Percentiles rank a stretch among this genome's conserved stretches.
Evolutionary conservation across 108 stramenopile species (phyloP).

Genomic region (Skeletonema costatum): DNA sequence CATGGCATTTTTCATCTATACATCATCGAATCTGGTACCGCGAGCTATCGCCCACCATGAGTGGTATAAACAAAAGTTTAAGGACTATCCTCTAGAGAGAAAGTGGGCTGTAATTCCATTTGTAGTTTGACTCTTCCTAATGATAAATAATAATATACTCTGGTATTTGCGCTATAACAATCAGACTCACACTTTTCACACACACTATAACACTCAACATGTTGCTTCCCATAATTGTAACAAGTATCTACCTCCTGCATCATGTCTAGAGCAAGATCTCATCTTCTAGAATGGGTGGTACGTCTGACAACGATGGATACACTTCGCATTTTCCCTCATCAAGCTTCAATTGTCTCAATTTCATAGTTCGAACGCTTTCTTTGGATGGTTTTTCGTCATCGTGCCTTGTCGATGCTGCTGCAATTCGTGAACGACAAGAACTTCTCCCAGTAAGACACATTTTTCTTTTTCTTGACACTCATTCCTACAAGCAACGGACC

Average conservation of each 20-base stretch:
- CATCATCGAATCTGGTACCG: conserved; percentile 81
- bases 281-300: neutral
- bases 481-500: neutral
- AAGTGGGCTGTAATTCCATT: conserved; percentile 82
- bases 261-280: neutral
- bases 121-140: conserved; percentile 42
- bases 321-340: conserved; percentile 4
- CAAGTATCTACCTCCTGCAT: neutral
- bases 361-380: neutral
- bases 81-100: conserved; percentile 67
- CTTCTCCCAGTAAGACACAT: neutral
- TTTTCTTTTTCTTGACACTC: neutral
- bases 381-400: neutral
- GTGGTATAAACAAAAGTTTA: conserved; percentile 87
- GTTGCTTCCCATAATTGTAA: neutral
- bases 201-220: neutral
- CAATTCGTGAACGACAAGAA: neutral
- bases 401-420: neutral
- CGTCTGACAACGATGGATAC: conserved; percentile 21
- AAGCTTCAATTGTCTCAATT: neutral
- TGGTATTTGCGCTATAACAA: neutral
- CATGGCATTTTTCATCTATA: conserved; percentile 72
- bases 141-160: neutral
- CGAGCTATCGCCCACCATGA: conserved; percentile 80
- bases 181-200: neutral